phyloP scores from a whole-genome alignment of 441 rosid genomes.

The Populus tomentosa region DNA sequence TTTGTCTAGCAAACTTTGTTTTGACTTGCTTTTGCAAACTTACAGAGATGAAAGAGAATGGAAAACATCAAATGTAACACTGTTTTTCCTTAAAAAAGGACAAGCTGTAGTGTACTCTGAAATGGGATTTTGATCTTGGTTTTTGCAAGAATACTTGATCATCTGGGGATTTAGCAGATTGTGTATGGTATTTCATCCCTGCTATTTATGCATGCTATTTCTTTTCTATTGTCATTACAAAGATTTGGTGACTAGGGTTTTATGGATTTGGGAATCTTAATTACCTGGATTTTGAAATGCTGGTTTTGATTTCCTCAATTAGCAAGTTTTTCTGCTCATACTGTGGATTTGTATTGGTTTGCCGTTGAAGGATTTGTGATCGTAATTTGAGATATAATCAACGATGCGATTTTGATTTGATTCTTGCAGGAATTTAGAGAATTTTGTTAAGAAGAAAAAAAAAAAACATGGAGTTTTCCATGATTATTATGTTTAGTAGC shows the following conservation, averaged over 20 bases:
- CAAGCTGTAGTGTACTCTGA: conserved; percentile 1
- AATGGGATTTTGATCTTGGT: too few species aligned
- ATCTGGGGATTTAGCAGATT: conserved; percentile 11
- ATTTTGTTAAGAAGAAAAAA: too few species aligned
- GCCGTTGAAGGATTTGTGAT: background rate
- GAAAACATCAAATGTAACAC: too few species aligned
- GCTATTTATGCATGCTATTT: conserved; percentile 3
- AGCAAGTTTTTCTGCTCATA: background rate
- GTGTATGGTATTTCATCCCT: conserved; percentile 1
- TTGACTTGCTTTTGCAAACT: conserved; percentile 16
- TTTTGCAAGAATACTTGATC: too few species aligned
- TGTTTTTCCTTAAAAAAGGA: too few species aligned
- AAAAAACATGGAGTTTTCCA: conserved; percentile 27
- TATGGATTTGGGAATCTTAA: background rate
- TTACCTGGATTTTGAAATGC: conserved; percentile 4
- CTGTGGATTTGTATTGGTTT: background rate
- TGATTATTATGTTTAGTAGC: conserved; percentile 28
- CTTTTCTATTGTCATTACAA: conserved; percentile 1
- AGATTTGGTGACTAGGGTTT: background rate
- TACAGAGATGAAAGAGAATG: background rate
- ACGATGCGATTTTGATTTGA: background rate
- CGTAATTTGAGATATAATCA: background rate
- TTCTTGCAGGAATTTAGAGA: conserved; percentile 42
- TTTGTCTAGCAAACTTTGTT: background rate
- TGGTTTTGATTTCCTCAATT: conserved; percentile 3